Evolutionary conservation across 1,139 yeast genomes (phyloP).

Genomic region (Arxiozyma bovina): DNA sequence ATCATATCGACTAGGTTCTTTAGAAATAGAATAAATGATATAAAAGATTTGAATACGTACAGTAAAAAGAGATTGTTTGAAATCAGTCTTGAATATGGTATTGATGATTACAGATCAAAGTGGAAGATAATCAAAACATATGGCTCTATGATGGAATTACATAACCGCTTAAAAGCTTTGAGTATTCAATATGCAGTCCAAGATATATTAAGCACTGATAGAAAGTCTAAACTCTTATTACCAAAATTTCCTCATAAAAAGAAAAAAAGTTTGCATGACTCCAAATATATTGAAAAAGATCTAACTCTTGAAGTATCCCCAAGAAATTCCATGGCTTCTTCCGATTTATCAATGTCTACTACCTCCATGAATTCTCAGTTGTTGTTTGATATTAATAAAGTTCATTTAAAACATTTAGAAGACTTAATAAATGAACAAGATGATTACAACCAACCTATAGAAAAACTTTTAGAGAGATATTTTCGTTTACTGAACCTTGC

Average conservation of each 20-base stretch:
- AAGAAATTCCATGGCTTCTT: neutral
- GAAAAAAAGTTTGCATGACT: conserved; percentile 9
- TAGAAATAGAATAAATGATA: neutral
- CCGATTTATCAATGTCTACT: conserved; percentile 2
- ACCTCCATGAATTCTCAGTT: conserved; percentile 7
- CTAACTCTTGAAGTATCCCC: neutral
- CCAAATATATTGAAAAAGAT: neutral
- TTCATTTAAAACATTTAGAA: conserved; percentile 27
- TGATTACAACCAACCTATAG: conserved; percentile 24
- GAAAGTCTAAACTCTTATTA: conserved; percentile 20
- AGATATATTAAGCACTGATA: conserved; percentile 20
- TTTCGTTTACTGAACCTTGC: conserved; percentile 50
- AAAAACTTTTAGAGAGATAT: conserved; percentile 46
- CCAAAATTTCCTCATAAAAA: conserved; percentile 30
- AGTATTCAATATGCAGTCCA: conserved; percentile 33
- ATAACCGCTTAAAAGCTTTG: conserved; percentile 54
- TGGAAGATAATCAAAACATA: conserved; percentile 76
- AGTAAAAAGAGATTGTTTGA: conserved; percentile 37
- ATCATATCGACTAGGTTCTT: neutral
- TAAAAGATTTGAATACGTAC: neutral
- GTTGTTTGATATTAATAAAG: conserved; percentile 18
- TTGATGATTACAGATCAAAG: conserved; percentile 65
- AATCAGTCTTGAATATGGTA: conserved; percentile 79
- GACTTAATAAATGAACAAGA: conserved; percentile 26
- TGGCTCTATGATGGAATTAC: conserved; percentile 61